Base-by-base conservation (phyloP, 305 asterid genomes). In the Fraxinus nigra region DNA sequence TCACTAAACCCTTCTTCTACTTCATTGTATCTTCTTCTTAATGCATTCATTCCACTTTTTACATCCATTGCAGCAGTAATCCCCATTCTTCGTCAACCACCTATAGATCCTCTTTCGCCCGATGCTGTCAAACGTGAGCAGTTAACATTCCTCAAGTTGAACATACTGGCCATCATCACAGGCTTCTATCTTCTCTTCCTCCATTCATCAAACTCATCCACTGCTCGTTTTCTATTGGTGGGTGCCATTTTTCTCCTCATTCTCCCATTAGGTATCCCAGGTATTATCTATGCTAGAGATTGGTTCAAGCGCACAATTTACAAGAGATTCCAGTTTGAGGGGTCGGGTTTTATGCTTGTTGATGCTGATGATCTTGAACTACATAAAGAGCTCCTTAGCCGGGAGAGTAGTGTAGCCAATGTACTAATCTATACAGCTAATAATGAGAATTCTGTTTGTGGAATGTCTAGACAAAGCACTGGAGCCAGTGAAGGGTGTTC, bases 151-250 rank as follows among this genome's bases (percentile, higher is more conserved):
- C 80, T 92, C 13, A 72, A 85, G 63, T 63, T 93, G 4, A 90
- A 90, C 82, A 5, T 80, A 34, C 76, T 93, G 59, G 98, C 97
- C 7, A 65, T 86, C 2, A 11, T 91, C 74, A 95, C 97, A 9
- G 98, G 98, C 84, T 79, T 95, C 1, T 95, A 95, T 77, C 98
- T 95, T 33, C 94, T 95, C 40, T 80, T 91, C 81, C 87, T 95
- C 56, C 95, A 86, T 80, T 92, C 98, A 3, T 73, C 87, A 3
- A 81, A 76, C 30, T 10, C 82, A 35, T 79, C 48, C 2, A 72
- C 51, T 0, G 90, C 95, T 22, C 83, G 88, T 20, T 20, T 84
- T 24, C 86, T 93, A 18, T 90, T 93, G 72, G 54, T 80, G 1
- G 98, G 97, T 16, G 97, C 97, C 72, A 32, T 93, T 40, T 77